These are phyloP conservation scores for Hypomontagnella monticulosa DNA, from an alignment of 495 filamentous ascomycete species.

Conservation along the genomic window DNA sequence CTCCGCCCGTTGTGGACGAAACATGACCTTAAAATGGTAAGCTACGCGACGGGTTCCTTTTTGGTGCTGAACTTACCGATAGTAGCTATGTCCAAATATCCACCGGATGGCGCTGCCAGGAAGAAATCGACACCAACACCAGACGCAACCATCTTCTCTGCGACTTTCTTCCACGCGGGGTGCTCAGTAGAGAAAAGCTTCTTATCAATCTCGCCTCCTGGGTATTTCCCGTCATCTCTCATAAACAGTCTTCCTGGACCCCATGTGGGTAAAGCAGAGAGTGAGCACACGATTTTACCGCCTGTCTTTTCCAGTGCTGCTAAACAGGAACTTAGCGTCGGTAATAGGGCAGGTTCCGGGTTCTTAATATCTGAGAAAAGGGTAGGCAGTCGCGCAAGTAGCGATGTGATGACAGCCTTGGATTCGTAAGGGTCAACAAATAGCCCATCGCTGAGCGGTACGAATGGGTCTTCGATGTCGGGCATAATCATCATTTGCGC, in stretches of 20 bases:
- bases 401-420: slow-evolving; percentile 81
- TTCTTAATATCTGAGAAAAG: slow-evolving; percentile 89
- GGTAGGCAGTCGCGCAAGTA: slow-evolving; percentile 80
- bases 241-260: slow-evolving; percentile 85
- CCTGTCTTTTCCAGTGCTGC: slow-evolving; percentile 84
- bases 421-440: slow-evolving; percentile 97
- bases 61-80: slow-evolving; percentile 69
- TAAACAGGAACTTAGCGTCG: slow-evolving; percentile 82
- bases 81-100: slow-evolving; percentile 93
- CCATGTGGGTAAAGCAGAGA: slow-evolving; percentile 85
- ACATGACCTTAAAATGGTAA: slow-evolving; percentile 65
- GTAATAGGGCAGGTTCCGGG: slow-evolving; percentile 86
- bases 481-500: slow-evolving; percentile 99
- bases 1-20: slow-evolving; percentile 83
- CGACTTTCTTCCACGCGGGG: slow-evolving; percentile 80
- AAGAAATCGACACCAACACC: slow-evolving; percentile 95
- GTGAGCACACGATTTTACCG: slow-evolving; percentile 90
- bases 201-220: slow-evolving; percentile 88
- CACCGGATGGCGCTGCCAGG: slow-evolving; percentile 85
- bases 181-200: slow-evolving; percentile 93
- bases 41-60: slow-evolving; percentile 2
- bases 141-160: slow-evolving; percentile 85
- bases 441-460: slow-evolving; percentile 88
- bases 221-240: slow-evolving; percentile 87
- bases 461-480: slow-evolving; percentile 96